Evolutionary conservation across 768 basidiomycete genomes (phyloP).

Genomic region (Macrolepiota fuliginosa): DNA sequence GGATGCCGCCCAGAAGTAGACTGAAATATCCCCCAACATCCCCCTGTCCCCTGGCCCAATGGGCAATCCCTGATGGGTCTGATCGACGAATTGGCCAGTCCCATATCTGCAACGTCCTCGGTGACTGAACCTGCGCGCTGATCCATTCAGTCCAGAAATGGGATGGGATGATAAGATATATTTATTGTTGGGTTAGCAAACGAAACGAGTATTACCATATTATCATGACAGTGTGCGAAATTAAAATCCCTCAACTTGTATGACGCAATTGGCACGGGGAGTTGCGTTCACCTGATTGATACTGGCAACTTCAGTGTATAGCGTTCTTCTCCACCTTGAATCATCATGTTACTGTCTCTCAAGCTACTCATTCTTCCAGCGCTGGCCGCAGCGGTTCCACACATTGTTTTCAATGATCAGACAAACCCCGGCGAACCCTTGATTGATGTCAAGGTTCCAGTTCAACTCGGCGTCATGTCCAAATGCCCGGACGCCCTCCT

Average conservation of each 20-base stretch:
- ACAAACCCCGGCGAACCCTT: conserved; percentile 7
- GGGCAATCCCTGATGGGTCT: neutral
- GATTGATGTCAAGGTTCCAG: conserved; percentile 38
- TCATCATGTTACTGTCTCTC: conserved; percentile 8
- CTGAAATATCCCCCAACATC: neutral
- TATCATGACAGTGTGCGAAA: neutral
- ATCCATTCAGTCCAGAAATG: neutral
- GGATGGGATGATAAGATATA: neutral
- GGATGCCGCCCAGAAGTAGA: conserved; percentile 25
- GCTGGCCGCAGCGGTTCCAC: conserved; percentile 9
- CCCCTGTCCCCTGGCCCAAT: neutral
- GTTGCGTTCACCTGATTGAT: conserved; percentile 1
- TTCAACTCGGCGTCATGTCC: conserved; percentile 53
- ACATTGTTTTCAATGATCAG: conserved; percentile 12
- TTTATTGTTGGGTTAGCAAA: neutral
- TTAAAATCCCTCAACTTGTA: neutral
- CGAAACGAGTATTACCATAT: neutral
- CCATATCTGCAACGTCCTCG: neutral
- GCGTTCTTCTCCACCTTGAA: conserved; percentile 6
- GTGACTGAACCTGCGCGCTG: neutral
- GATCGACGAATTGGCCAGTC: neutral
- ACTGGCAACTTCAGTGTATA: neutral
- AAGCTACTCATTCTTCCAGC: conserved; percentile 4
- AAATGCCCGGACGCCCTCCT: conserved; percentile 77
- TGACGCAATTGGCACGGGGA: conserved; percentile 23